A percentile compares a stretch with the other conserved stretches of the same genome.
These are phyloP conservation scores for Flaveria sonorensis DNA, from an alignment of 129 eudicot genomes.

Conservation along the genomic window DNA sequence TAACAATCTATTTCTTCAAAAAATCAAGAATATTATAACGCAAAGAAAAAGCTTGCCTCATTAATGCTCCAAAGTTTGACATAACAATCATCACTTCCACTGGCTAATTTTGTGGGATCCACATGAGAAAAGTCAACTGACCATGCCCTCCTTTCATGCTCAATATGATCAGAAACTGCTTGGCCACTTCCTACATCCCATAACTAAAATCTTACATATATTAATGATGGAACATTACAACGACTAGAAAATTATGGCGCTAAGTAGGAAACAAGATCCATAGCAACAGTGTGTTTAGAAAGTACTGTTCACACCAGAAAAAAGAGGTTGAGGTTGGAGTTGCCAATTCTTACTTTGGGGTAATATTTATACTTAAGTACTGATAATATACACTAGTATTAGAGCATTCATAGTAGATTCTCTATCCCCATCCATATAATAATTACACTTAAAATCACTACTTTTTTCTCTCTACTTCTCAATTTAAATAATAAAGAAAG, in stretches of 20 bases:
- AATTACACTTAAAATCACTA: no score
- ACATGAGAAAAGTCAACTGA: constrained; percentile 87
- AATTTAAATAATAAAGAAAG: no score
- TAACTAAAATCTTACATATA: constrained; percentile 50
- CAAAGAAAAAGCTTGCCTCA: constrained; percentile 46
- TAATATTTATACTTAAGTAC: no score
- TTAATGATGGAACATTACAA: neutral
- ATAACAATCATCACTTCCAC: constrained; percentile 91
- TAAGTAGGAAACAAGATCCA: neutral
- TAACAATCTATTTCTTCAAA: neutral
- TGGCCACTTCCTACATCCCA: constrained; percentile 92
- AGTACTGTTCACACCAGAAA: no score
- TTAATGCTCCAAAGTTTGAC: constrained; percentile 91
- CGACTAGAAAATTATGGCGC: neutral
- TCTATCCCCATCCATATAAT: no score
- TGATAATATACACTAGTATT: no score
- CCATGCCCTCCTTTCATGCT: constrained; percentile 87
- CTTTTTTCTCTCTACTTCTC: no score
- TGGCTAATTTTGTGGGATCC: constrained; percentile 84
- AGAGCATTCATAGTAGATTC: no score
- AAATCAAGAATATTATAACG: neutral
- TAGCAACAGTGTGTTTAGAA: neutral
- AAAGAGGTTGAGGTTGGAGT: no score
- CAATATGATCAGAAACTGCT: constrained; percentile 58
- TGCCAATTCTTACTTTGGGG: no score